These are phyloP conservation scores for Bombardia bombarda DNA, from an alignment of 495 filamentous ascomycete genomes.

Conservation along the genomic window DNA sequence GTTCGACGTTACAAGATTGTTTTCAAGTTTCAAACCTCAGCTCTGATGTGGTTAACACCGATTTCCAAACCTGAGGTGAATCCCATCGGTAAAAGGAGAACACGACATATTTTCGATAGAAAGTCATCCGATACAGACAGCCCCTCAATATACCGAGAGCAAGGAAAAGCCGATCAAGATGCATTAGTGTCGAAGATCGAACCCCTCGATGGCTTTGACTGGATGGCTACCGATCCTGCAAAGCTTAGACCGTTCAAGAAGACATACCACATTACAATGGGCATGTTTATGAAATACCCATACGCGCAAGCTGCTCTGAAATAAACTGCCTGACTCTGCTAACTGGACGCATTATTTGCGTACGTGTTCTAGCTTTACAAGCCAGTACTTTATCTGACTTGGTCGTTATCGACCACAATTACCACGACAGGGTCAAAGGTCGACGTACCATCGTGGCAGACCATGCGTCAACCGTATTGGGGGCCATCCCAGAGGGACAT, in stretches of 20 bases:
- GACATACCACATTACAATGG: slow-evolving; percentile 68
- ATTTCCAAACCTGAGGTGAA: too few relatives aligned
- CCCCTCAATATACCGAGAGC: too few relatives aligned
- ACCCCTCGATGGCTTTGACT: slow-evolving; percentile 53
- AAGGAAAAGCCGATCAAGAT: too few relatives aligned
- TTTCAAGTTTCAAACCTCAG: too few relatives aligned
- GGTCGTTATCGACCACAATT: slow-evolving; percentile 59
- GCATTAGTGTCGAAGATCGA: slow-evolving; percentile 41
- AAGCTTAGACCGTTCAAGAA: slow-evolving; percentile 62
- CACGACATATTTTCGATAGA: too few relatives aligned
- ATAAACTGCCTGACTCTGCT: too few relatives aligned
- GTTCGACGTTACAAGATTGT: too few relatives aligned
- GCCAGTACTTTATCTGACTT: slow-evolving; percentile 51
- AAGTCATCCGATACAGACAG: too few relatives aligned
- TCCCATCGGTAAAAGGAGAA: too few relatives aligned
- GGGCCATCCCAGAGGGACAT: slow-evolving; percentile 32
- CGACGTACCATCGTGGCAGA: slow-evolving; percentile 43
- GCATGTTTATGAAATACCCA: slow-evolving; percentile 22
- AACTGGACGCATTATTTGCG: not conserved
- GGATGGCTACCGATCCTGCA: slow-evolving; percentile 48
- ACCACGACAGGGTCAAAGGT: slow-evolving; percentile 45
- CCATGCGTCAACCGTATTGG: slow-evolving; percentile 40
- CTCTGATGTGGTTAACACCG: too few relatives aligned
- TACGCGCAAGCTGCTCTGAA: not conserved
- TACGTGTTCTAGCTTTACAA: slow-evolving; percentile 35